Base-by-base conservation (phyloP, 2,329 filamentous ascomycete species). In the Aureobasidium subglaciale region DNA sequence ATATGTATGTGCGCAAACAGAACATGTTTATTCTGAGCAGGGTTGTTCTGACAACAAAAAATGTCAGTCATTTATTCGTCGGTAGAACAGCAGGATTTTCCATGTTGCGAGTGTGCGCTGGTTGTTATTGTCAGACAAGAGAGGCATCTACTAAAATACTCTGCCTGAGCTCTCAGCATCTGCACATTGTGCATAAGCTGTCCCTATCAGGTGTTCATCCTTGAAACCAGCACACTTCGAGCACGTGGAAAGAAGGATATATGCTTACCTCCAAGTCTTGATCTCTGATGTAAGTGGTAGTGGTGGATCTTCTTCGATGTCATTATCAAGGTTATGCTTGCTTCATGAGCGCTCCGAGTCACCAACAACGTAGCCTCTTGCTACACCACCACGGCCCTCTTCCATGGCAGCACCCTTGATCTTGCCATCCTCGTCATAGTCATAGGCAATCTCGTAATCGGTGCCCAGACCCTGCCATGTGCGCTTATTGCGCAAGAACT, bases 111-210 rank as follows among this genome's bases (percentile, higher is more conserved):
- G 24, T 5, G 11, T 5, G 11, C 9, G 24, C 40, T 43, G 40
- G 40, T 43, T 29, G 38, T 29, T 43, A 5, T 22, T 43, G 74
- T 91, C 87, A 93, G 90, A 84, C 81, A 77, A 73, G 86, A 90
- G 85, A 91, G 87, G 89, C 88, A 96, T 97, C 92, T 99, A 99
- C 93, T 96, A 99, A 96, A 95, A 96, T 93, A 87, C 82, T 89
- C 85, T 90, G 85, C 86, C 86, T 85, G 46, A 83, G 90, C 78
- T 69, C 64, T 83, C 88, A 91, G 95, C 91, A 97, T 78, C 78
- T 90, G 87, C 89, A 75, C 20, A 55, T 54, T 67, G 73, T 78
- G 87, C 87, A 92, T 96, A 88, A 90, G 92, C 84, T 97, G 93
- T 97, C 93, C 93, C 93, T 97, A 97, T 97, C 93, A 83, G 87